Percentiles rank a stretch among this genome's conserved stretches.
Conservation (phyloP, 2,329 filamentous ascomycete genomes). For the Hypocreales sp. region DNA sequence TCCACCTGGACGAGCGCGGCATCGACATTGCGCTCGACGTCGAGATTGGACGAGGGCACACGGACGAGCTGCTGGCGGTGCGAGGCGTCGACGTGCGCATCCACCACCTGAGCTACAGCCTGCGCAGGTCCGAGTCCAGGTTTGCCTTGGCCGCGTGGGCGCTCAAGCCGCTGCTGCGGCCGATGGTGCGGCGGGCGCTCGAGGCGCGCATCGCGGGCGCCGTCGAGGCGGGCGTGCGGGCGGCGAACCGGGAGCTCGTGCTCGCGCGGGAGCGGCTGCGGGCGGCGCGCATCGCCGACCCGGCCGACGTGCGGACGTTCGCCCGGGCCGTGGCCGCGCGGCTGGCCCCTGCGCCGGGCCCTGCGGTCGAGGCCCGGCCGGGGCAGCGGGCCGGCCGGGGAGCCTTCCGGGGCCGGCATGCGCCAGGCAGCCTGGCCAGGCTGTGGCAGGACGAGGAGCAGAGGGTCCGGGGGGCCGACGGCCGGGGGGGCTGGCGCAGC, state of each 20-base stretch:
- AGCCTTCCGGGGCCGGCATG: slow-evolving; percentile 71
- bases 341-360: slow-evolving; percentile 54
- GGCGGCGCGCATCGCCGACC: slow-evolving; percentile 68
- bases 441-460: slow-evolving; percentile 78
- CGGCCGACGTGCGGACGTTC: slow-evolving; percentile 68
- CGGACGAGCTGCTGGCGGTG: slow-evolving; percentile 72
- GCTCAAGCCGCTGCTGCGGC: slow-evolving; percentile 68
- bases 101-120: slow-evolving; percentile 70
- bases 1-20: slow-evolving; percentile 72
- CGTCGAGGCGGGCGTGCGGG: slow-evolving; percentile 54
- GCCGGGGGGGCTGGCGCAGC: slow-evolving; percentile 65
- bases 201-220: slow-evolving; percentile 62
- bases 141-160: slow-evolving; percentile 70
- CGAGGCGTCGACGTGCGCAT: slow-evolving; percentile 64
- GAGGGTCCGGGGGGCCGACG: slow-evolving; percentile 59
- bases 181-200: slow-evolving; percentile 62
- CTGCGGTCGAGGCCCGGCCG: slow-evolving; percentile 59
- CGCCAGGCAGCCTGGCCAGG: slow-evolving; percentile 77
- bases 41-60: slow-evolving; percentile 60
- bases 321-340: slow-evolving; percentile 67
- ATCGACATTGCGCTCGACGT: slow-evolving; percentile 77
- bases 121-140: slow-evolving; percentile 61
- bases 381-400: slow-evolving; percentile 45
- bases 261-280: slow-evolving; percentile 77
- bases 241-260: slow-evolving; percentile 70